Evolutionary conservation across 805 yeast genomes (phyloP).

Genomic region (Hemisphaericaspora nanyangensis): DNA sequence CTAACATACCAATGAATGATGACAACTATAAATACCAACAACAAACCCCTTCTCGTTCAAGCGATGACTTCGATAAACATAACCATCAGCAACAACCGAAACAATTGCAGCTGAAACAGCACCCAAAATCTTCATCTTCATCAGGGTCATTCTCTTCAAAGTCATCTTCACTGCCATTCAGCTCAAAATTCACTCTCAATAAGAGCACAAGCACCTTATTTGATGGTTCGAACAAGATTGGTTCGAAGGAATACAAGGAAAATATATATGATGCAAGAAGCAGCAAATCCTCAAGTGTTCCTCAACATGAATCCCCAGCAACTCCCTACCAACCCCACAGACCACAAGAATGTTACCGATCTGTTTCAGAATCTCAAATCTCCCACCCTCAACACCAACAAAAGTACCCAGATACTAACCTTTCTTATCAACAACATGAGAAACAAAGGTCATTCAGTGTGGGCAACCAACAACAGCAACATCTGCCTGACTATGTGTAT

Average conservation of each 20-base stretch:
- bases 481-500: not conserved
- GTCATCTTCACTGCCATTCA: not conserved
- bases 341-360: not conserved
- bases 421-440: not conserved
- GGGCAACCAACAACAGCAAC: not conserved
- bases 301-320: too few relatives aligned
- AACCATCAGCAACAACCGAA: not conserved
- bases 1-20: not conserved
- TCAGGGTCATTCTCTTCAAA: slow-evolving; percentile 2
- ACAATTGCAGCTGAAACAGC: not conserved
- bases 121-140: not conserved
- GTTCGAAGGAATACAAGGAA: not conserved
- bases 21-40: not conserved
- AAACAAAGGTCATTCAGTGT: slow-evolving; percentile 1
- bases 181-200: not conserved
- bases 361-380: not conserved
- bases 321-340: too few relatives aligned
- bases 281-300: not conserved
- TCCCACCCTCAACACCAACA: not conserved
- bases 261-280: not conserved
- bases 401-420: not conserved
- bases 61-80: not conserved
- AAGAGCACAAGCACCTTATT: slow-evolving; percentile 6
- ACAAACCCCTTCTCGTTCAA: not conserved
- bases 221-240: not conserved